These are phyloP conservation scores for Calonectria hongkongensis DNA, from an alignment of 2,329 filamentous ascomycete species.

Conservation along the genomic window DNA sequence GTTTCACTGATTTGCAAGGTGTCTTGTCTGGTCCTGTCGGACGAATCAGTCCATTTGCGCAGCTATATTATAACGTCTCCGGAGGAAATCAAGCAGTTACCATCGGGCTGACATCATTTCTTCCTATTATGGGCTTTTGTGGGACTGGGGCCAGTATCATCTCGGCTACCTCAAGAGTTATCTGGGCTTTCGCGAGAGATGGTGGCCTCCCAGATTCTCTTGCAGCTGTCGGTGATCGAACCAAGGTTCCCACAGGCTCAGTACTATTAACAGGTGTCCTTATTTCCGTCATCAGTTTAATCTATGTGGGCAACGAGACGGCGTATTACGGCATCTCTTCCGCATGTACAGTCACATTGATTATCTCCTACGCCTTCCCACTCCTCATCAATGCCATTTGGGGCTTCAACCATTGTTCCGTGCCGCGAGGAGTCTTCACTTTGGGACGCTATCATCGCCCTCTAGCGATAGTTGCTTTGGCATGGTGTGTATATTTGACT, in stretches of 20 bases:
- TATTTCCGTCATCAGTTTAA: slow-evolving; percentile 29
- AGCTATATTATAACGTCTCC: slow-evolving; percentile 36
- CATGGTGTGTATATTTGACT: slow-evolving; percentile 29
- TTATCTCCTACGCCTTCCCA: slow-evolving; percentile 31
- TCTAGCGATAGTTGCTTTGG: slow-evolving; percentile 10
- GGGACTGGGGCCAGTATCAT: slow-evolving; percentile 26
- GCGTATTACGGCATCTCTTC: slow-evolving; percentile 35
- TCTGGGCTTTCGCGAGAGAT: slow-evolving; percentile 35
- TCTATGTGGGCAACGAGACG: slow-evolving; percentile 31
- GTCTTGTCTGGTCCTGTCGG: slow-evolving; percentile 29
- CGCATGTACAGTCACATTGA: slow-evolving; percentile 27
- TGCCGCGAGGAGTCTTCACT: slow-evolving; percentile 11
- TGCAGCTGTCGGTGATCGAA: slow-evolving; percentile 10
- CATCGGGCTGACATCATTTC: slow-evolving; percentile 21
- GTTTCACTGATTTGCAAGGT: slow-evolving; percentile 24
- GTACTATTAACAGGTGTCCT: slow-evolving; percentile 14
- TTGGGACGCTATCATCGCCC: slow-evolving; percentile 26
- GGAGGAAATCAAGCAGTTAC: slow-evolving; percentile 27
- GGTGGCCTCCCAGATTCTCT: slow-evolving; percentile 20
- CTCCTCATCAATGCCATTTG: slow-evolving; percentile 32
- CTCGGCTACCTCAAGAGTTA: slow-evolving; percentile 31
- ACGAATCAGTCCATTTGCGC: slow-evolving; percentile 33
- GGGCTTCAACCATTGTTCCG: slow-evolving; percentile 26
- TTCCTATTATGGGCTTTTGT: slow-evolving; percentile 35
- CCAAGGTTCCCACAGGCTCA: slow-evolving; percentile 15